phyloP scores from a whole-genome alignment of 2,329 filamentous ascomycete species.

The Hymenoscyphus albidus region DNA sequence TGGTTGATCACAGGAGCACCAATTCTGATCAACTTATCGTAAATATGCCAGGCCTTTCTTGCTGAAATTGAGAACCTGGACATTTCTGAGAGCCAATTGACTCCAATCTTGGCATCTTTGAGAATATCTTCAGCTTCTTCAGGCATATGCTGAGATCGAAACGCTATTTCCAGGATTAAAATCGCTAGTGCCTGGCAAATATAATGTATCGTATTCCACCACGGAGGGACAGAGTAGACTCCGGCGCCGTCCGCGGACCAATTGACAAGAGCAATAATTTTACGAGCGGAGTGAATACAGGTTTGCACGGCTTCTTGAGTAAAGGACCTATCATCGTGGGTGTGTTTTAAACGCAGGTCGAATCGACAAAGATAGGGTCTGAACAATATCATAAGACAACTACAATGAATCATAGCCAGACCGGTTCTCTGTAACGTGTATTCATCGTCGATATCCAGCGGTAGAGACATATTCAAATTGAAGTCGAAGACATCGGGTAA shows the following conservation, averaged over 20 bases:
- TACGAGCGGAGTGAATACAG: conserved; percentile 25
- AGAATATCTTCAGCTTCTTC: conserved; percentile 23
- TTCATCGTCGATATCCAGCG: conserved; percentile 17
- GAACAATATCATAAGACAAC: conserved; percentile 29
- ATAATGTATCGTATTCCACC: conserved; percentile 29
- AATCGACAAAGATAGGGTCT: conserved; percentile 30
- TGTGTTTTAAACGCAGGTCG: conserved; percentile 20
- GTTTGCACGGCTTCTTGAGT: conserved; percentile 20
- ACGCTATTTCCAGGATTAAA: conserved; percentile 28
- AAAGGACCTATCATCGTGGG: conserved; percentile 21
- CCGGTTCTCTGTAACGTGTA: conserved; percentile 19
- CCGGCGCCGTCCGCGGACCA: conserved; percentile 12
- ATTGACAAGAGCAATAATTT: conserved; percentile 22
- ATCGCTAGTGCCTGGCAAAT: conserved; percentile 29
- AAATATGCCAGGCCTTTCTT: conserved; percentile 31
- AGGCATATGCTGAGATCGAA: conserved; percentile 25
- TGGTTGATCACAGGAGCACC: conserved; percentile 22
- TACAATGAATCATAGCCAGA: conserved; percentile 25
- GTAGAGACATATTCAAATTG: conserved; percentile 18
- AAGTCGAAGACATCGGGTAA: conserved; percentile 22
- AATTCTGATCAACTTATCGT: conserved; percentile 23
- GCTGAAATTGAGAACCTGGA: conserved; percentile 23
- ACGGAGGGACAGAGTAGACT: conserved; percentile 23
- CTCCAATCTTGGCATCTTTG: conserved; percentile 26
- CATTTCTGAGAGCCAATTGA: conserved; percentile 26